A percentile compares a stretch with the other conserved stretches of the same genome.
phyloP scores from a whole-genome alignment of 2,329 filamentous ascomycete species.

The Botryotinia narcissicola region DNA sequence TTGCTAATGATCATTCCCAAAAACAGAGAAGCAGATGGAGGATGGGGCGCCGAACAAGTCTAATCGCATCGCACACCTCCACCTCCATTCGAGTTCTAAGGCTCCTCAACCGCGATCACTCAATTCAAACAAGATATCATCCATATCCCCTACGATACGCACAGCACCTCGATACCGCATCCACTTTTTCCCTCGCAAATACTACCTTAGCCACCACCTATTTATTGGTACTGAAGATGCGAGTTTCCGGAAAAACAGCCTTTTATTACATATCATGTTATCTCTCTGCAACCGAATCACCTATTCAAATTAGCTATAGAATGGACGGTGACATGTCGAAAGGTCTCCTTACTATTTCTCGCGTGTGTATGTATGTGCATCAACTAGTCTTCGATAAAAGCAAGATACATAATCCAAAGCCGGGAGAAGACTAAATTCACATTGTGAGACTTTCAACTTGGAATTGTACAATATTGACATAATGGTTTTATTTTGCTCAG shows the following conservation, averaged over 20 bases:
- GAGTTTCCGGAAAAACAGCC: not conserved
- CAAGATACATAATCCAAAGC: not conserved
- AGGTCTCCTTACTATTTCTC: not conserved
- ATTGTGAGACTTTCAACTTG: not conserved
- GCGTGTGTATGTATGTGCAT: not conserved
- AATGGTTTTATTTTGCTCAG: not conserved
- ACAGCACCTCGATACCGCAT: not conserved
- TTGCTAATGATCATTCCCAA: slow-evolving; percentile 26
- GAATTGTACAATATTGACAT: not conserved
- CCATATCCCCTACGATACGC: not conserved
- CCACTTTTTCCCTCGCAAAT: not conserved
- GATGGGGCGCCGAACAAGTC: slow-evolving; percentile 39
- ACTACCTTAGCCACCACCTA: not conserved
- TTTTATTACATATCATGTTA: slow-evolving; percentile 16
- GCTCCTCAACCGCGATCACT: not conserved
- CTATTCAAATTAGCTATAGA: not conserved
- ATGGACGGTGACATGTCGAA: not conserved
- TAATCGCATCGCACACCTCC: slow-evolving; percentile 23
- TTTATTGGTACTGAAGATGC: not conserved
- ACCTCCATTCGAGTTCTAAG: not conserved
- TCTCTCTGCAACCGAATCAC: not conserved
- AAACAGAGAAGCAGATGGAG: slow-evolving; percentile 44
- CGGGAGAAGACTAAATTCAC: not conserved
- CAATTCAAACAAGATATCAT: not conserved
- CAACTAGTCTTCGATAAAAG: not conserved